Evolutionary conservation across 2,329 filamentous ascomycete species (phyloP), one percentile per base, ranked within the genome.

Genomic region (Dendryphion nanum): DNA sequence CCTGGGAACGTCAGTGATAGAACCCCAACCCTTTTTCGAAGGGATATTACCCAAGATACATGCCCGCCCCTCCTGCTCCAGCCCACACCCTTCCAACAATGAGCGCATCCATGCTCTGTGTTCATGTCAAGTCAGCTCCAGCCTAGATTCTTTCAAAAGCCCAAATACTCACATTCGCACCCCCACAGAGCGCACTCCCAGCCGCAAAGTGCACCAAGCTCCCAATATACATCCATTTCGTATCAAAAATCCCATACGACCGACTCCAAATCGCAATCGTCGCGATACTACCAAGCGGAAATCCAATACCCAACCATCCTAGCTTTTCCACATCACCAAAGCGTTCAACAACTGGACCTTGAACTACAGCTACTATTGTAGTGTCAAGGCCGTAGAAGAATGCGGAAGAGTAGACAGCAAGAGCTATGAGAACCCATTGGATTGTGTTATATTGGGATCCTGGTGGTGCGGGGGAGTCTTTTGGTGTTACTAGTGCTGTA

Each of bases 21-120:
- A 26, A 26, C 23, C 8, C 8, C 23, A 26, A 26, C n/a, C 23
- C 7, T 8, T 26, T 8, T 26, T n/a, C 7, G 8, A n/a, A 26
- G 8, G n/a, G n/a, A n/a, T n/a, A n/a, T n/a, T n/a, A n/a, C 50
- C 67, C 66, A 4, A 57, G 33, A 35, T 71, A 72, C 51, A 73
- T 66, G 5, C 72, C 74, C 2, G 55, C 51, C 0, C 71, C 73
- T 2, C 73, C 72, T 18, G 68, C 48, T 12, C 73, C 74, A 23
- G 66, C 65, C 21, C 72, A 57, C 6, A 64, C 70, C 7, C 74
- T 58, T 2, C 73, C 73, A 10, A 75, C 51, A 28, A 66, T 62
- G 14, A 62, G 30, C 3, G 50, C 45, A 18, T 53, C 41, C 33
- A 67, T 65, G 15, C 41, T 51, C 1, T 57, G 55, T 4, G 61